These are phyloP conservation scores for Millerozyma miso DNA, from an alignment of 805 yeast species.

Conservation along the genomic window DNA sequence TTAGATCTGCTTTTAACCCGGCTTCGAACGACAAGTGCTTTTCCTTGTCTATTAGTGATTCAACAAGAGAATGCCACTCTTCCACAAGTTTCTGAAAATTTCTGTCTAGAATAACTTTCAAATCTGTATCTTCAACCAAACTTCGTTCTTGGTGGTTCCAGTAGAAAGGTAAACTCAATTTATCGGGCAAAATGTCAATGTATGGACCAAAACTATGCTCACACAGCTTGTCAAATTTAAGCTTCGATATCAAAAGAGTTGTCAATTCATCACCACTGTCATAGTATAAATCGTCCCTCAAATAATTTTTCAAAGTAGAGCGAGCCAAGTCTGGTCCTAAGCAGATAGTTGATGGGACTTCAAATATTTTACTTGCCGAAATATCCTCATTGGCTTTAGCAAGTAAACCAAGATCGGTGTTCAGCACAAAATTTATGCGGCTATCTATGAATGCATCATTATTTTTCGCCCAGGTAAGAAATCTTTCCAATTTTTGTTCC, in stretches of 20 bases:
- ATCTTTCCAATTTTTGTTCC: constrained; percentile 1
- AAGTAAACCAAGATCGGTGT: constrained; percentile 1
- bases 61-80: constrained; percentile 5
- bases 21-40: not conserved
- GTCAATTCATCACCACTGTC: constrained; percentile 3
- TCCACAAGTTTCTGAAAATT: constrained; percentile 3
- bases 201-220: constrained; percentile 2
- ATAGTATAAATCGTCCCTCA: not conserved
- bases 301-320: not conserved
- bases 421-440: constrained; percentile 1
- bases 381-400: constrained; percentile 1
- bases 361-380: not conserved
- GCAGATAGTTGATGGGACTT: constrained; percentile 3
- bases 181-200: constrained; percentile 5
- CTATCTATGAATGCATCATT: constrained; percentile 3
- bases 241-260: constrained; percentile 4
- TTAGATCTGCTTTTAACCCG: not conserved
- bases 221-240: constrained; percentile 3
- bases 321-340: constrained; percentile 3
- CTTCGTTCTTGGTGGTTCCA: constrained; percentile 3
- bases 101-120: constrained; percentile 2
- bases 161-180: constrained; percentile 4
- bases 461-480: constrained; percentile 2
- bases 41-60: not conserved
- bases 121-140: constrained; percentile 4